A percentile compares a stretch with the other conserved stretches of the same genome.
phyloP scores from a whole-genome alignment of 179 eudicot species.

The Monotropa hypopitys region DNA sequence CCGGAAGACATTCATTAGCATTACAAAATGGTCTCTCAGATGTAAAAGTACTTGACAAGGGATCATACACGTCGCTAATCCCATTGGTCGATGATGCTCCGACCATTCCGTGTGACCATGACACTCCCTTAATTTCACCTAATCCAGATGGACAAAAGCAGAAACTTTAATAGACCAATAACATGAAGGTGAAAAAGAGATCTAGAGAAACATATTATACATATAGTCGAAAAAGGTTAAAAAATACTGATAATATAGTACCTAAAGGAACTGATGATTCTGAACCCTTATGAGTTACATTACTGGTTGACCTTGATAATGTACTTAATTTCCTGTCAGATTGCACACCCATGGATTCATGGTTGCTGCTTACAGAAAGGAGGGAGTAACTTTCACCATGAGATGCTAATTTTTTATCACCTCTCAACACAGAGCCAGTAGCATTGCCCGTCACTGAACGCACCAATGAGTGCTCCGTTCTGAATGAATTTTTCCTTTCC shows the following conservation, averaged over 20 bases:
- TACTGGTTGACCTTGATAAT: conserved; percentile 29
- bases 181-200: background rate
- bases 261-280: conserved; percentile 29
- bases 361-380: conserved; percentile 23
- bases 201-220: background rate
- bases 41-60: conserved; percentile 12
- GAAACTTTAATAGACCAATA: background rate
- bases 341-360: conserved; percentile 32
- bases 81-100: conserved; percentile 33
- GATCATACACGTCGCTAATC: conserved; percentile 25
- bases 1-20: conserved; percentile 25
- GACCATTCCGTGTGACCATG: conserved; percentile 12
- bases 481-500: conserved; percentile 61
- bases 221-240: background rate
- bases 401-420: conserved; percentile 20
- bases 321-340: conserved; percentile 31
- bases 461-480: conserved; percentile 34
- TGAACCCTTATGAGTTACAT: conserved; percentile 21
- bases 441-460: conserved; percentile 23
- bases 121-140: conserved; percentile 62
- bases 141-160: conserved; percentile 7
- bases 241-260: conserved; percentile 8
- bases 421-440: conserved; percentile 13
- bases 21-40: conserved; percentile 26
- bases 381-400: conserved; percentile 27